Conservation (phyloP, 768 basidiomycete genomes). For the Cubamyces lactineus region DNA sequence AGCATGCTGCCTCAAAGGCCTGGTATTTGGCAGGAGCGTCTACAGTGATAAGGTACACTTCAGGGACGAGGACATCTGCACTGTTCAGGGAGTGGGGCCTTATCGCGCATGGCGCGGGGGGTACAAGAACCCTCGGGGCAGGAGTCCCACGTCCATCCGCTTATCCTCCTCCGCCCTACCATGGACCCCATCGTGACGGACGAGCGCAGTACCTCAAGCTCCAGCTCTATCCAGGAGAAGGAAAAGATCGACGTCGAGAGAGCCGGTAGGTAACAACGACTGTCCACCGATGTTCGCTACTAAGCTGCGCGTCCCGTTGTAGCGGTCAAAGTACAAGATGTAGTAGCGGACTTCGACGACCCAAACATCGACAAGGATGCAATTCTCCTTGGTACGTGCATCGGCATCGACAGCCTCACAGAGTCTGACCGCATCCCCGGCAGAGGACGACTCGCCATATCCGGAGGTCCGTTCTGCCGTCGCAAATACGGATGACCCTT, state of each 20-base stretch:
- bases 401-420: not conserved
- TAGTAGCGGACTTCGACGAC: conserved; percentile 35
- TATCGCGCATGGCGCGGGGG: conserved; percentile 7
- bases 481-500: conserved; percentile 65
- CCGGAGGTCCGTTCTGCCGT: conserved; percentile 47
- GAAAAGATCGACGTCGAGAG: conserved; percentile 16
- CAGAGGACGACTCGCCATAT: conserved; percentile 35
- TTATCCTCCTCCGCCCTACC: conserved; percentile 11
- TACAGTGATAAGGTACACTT: conserved; percentile 10
- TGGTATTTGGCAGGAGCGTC: not conserved
- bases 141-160: conserved; percentile 9
- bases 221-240: conserved; percentile 19
- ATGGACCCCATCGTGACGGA: conserved; percentile 19
- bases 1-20: not conserved
- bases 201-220: conserved; percentile 12
- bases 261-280: conserved; percentile 2
- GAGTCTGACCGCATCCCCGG: not conserved
- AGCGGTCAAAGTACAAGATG: conserved; percentile 11
- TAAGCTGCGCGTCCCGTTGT: not conserved
- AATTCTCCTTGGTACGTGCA: conserved; percentile 27
- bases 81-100: conserved; percentile 9
- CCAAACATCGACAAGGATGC: conserved; percentile 40
- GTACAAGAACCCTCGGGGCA: conserved; percentile 19
- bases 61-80: conserved; percentile 9
- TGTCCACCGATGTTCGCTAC: not conserved